These are phyloP conservation scores for Diaporthe sp. DNA, from an alignment of 2,329 filamentous ascomycete species.

Conservation along the genomic window DNA sequence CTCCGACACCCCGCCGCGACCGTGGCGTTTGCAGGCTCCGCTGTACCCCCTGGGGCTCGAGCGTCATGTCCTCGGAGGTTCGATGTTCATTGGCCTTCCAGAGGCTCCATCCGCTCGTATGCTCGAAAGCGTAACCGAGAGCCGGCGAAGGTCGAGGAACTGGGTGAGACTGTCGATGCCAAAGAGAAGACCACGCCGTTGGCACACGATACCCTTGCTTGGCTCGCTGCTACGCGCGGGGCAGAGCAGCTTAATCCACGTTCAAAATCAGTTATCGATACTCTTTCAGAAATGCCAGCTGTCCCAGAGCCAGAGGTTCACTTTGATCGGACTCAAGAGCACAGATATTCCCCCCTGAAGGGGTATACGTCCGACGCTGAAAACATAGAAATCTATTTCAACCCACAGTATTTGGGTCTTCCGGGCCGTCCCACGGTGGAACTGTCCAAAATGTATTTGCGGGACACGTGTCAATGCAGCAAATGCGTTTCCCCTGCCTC, in stretches of 20 bases:
- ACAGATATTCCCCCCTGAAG: background rate
- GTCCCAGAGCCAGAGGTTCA: background rate
- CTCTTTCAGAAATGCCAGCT: too few species aligned
- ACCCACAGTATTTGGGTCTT: too few species aligned
- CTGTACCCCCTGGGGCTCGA: background rate
- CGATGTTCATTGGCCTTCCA: background rate
- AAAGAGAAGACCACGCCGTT: too few species aligned
- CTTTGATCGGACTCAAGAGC: too few species aligned
- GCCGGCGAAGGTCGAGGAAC: background rate
- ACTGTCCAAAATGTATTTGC: slow-evolving; percentile 53
- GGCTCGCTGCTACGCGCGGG: too few species aligned
- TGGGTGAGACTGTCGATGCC: background rate
- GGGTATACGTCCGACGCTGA: background rate
- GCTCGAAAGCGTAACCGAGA: background rate
- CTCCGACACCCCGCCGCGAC: background rate
- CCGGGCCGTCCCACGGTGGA: too few species aligned
- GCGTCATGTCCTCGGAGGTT: background rate
- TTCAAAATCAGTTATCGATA: too few species aligned
- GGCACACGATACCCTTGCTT: background rate
- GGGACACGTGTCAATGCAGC: slow-evolving; percentile 68
- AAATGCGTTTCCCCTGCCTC: slow-evolving; percentile 70
- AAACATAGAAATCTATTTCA: background rate
- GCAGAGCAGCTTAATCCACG: background rate
- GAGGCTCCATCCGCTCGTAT: background rate
- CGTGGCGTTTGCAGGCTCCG: too few species aligned